Evolutionary conservation across 2,329 filamentous ascomycete genomes (phyloP).

Genomic region (Aspergillus phoenicis): DNA sequence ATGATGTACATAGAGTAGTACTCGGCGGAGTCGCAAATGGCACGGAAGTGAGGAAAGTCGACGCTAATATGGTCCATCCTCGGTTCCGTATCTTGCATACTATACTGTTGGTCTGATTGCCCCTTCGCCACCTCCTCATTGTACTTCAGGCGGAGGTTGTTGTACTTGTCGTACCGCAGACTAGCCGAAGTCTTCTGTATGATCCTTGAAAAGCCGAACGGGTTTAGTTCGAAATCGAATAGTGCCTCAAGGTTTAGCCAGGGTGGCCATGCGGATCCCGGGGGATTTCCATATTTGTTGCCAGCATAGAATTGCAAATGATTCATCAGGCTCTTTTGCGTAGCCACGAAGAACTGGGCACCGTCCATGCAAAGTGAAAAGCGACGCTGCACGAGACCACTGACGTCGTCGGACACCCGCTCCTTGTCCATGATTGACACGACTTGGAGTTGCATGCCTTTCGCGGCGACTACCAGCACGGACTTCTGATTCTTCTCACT

Average conservation of each 20-base stretch:
- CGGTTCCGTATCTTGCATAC: slow-evolving; percentile 60
- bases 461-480: slow-evolving; percentile 93
- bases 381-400: slow-evolving; percentile 89
- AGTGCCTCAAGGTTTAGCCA: slow-evolving; percentile 99
- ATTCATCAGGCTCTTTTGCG: slow-evolving; percentile 85
- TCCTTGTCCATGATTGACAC: slow-evolving; percentile 98
- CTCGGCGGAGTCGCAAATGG: slow-evolving; percentile 95
- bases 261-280: slow-evolving; percentile 88
- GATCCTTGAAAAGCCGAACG: slow-evolving; percentile 96
- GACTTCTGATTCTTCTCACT: slow-evolving; percentile 98
- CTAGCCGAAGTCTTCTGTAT: slow-evolving; percentile 96
- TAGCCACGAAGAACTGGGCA: slow-evolving; percentile 96
- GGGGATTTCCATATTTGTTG: slow-evolving; percentile 84
- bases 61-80: slow-evolving; percentile 97
- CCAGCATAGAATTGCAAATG: slow-evolving; percentile 92
- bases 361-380: slow-evolving; percentile 97
- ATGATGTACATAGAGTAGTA: slow-evolving; percentile 99
- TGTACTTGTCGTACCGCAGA: slow-evolving; percentile 96
- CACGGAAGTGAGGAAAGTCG: slow-evolving; percentile 89
- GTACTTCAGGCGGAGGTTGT: slow-evolving; percentile 93
- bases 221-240: slow-evolving; percentile 92
- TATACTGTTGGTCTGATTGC: slow-evolving; percentile 48
- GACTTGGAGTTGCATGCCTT: slow-evolving; percentile 97
- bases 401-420: slow-evolving; percentile 87
- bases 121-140: slow-evolving; percentile 84